phyloP scores from a whole-genome alignment of 2,329 filamentous ascomycete species.

The Trichoderma lentiforme region DNA sequence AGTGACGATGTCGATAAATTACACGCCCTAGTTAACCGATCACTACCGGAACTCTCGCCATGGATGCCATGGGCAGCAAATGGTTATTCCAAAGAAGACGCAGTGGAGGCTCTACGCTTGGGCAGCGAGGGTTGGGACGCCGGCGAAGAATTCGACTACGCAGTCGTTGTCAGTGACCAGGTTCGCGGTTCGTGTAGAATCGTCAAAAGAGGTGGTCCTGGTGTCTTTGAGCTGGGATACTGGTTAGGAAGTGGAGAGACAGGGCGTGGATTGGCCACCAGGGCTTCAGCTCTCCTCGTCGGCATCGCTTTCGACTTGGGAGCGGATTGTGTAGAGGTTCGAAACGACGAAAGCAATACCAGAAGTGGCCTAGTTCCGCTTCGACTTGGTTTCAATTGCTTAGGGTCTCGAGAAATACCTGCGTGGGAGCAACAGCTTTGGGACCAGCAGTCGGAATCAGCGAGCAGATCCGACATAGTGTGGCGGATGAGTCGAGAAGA shows the following conservation, averaged over 20 bases:
- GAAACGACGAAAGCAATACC: constrained; percentile 18
- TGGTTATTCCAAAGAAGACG: constrained; percentile 18
- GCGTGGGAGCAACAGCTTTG: neutral
- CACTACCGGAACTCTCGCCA: constrained; percentile 18
- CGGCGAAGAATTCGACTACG: constrained; percentile 19
- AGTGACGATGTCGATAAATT: constrained; percentile 11
- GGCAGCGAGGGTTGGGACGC: constrained; percentile 15
- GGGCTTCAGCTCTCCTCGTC: constrained; percentile 19
- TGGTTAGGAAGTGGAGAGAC: constrained; percentile 22
- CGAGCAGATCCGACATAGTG: constrained; percentile 2
- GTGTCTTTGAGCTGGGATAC: constrained; percentile 22
- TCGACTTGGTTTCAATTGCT: neutral
- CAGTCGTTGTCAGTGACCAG: constrained; percentile 13
- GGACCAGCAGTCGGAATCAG: neutral
- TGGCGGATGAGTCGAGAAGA: constrained; percentile 2
- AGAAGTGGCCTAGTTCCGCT: constrained; percentile 11
- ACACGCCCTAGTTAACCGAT: constrained; percentile 14
- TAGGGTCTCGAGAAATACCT: neutral
- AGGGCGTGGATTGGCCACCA: constrained; percentile 21
- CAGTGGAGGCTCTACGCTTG: constrained; percentile 14
- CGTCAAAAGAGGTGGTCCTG: neutral
- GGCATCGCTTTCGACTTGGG: constrained; percentile 20
- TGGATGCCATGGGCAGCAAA: constrained; percentile 20
- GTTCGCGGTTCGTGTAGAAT: constrained; percentile 21
- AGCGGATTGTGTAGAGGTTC: constrained; percentile 20